These are phyloP conservation scores for Saturnispora saitoi DNA, from an alignment of 805 yeast species.

Conservation along the genomic window DNA sequence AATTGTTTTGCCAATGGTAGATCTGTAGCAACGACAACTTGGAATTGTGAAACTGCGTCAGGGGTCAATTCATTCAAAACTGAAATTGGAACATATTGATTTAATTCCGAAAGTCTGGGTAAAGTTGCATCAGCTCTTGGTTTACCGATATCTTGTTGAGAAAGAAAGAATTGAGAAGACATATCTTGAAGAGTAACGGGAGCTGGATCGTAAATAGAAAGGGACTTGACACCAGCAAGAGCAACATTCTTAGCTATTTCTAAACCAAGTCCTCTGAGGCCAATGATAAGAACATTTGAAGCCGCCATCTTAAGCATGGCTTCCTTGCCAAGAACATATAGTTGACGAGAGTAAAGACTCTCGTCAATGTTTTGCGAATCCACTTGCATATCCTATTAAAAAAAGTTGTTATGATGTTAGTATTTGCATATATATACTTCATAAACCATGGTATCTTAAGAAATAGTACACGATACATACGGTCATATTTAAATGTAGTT, in stretches of 20 bases:
- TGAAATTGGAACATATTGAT: constrained; percentile 81
- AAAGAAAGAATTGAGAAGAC: constrained; percentile 81
- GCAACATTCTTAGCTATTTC: constrained; percentile 97
- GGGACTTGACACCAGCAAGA: constrained; percentile 91
- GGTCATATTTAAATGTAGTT: neutral
- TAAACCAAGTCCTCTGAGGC: constrained; percentile 86
- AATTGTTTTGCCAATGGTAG: constrained; percentile 65
- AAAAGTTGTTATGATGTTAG: neutral
- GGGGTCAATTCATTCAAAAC: constrained; percentile 50
- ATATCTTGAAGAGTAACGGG: constrained; percentile 62
- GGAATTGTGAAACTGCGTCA: constrained; percentile 47
- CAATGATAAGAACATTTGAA: constrained; percentile 86
- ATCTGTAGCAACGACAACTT: constrained; percentile 82
- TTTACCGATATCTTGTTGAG: constrained; percentile 64
- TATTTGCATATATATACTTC: too few species aligned
- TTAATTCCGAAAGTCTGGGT: constrained; percentile 67
- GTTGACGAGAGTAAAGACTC: constrained; percentile 90
- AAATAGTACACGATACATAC: neutral
- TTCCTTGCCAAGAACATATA: constrained; percentile 92
- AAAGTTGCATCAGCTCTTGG: constrained; percentile 69
- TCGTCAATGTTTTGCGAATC: constrained; percentile 68
- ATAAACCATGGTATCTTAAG: too few species aligned
- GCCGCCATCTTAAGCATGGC: constrained; percentile 97
- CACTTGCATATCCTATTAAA: constrained; percentile 32
- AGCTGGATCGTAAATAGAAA: constrained; percentile 76